A percentile compares a stretch with the other conserved stretches of the same genome.
Conservation (phyloP, 768 basidiomycete species). For the Termitomyces sp. region DNA sequence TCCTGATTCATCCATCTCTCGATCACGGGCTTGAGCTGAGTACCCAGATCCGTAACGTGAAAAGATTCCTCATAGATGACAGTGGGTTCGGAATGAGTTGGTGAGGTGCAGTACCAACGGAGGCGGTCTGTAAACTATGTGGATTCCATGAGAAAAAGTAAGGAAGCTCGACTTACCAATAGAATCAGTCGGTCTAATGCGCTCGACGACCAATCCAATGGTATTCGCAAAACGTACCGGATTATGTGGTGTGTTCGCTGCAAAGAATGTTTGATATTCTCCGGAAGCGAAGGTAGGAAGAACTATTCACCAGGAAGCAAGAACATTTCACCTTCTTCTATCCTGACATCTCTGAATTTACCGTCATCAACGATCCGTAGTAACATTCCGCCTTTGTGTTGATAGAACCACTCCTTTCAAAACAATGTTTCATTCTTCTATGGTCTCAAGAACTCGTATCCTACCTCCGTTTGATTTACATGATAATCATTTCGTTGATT, state of each 20-base stretch:
- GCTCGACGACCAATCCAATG: constrained; percentile 87
- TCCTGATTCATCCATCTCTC: constrained; percentile 84
- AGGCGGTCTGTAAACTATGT: constrained; percentile 60
- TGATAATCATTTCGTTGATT: constrained; percentile 95
- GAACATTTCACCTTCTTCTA: constrained; percentile 97
- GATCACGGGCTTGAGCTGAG: constrained; percentile 90
- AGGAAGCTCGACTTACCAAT: constrained; percentile 49
- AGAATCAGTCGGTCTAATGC: constrained; percentile 68
- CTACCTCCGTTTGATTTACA: constrained; percentile 88
- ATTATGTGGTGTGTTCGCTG: constrained; percentile 95
- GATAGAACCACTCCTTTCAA: constrained; percentile 99
- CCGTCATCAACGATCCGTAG: constrained; percentile 80
- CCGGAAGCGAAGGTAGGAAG: neutral
- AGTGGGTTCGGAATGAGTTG: constrained; percentile 55
- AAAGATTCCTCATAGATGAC: constrained; percentile 81
- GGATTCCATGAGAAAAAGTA: neutral
- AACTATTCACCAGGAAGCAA: constrained; percentile 70
- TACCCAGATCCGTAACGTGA: constrained; percentile 86
- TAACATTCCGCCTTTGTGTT: constrained; percentile 91
- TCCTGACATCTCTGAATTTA: constrained; percentile 77
- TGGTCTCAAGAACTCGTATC: constrained; percentile 6
- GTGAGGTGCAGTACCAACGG: constrained; percentile 68
- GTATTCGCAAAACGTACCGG: constrained; percentile 89
- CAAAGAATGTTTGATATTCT: neutral
- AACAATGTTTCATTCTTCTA: constrained; percentile 37